Evolutionary conservation across 2,329 filamentous ascomycete species (phyloP).

Genomic region (Pyricularia grisea): DNA sequence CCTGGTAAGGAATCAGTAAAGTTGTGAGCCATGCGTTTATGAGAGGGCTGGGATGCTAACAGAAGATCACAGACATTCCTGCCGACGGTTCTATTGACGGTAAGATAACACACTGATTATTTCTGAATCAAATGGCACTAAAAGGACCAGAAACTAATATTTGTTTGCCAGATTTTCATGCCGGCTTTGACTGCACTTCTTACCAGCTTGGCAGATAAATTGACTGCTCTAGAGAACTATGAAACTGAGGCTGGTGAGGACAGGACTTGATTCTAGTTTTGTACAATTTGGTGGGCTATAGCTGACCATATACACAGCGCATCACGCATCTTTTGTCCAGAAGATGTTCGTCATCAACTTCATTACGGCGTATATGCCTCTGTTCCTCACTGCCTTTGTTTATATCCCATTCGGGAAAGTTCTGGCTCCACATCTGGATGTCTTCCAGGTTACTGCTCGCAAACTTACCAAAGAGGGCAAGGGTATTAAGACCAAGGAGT

Average conservation of each 20-base stretch:
- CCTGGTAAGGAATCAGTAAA: conserved; percentile 44
- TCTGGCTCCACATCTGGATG: conserved; percentile 75
- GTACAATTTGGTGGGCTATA: background rate
- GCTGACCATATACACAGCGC: conserved; percentile 35
- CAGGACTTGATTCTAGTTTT: background rate
- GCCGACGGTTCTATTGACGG: conserved; percentile 79
- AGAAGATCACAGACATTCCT: conserved; percentile 57
- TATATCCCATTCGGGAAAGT: conserved; percentile 77
- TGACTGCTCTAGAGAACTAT: conserved; percentile 87
- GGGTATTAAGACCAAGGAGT: conserved; percentile 48
- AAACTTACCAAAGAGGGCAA: conserved; percentile 69
- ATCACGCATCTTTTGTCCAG: conserved; percentile 74
- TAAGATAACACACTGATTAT: background rate
- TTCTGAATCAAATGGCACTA: background rate
- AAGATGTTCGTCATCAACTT: conserved; percentile 90
- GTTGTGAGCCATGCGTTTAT: background rate
- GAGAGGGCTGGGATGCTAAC: background rate
- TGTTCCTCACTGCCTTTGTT: conserved; percentile 68
- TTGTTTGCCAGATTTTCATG: conserved; percentile 39
- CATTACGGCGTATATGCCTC: conserved; percentile 70
- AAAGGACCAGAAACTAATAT: background rate
- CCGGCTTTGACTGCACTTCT: conserved; percentile 70
- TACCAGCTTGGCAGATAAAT: conserved; percentile 62
- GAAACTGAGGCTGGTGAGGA: conserved; percentile 62
- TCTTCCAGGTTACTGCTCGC: conserved; percentile 67